Evolutionary conservation across 345 rosid species (phyloP), one percentile per base, ranked within the genome.

Genomic region (Euphorbia peplus): DNA sequence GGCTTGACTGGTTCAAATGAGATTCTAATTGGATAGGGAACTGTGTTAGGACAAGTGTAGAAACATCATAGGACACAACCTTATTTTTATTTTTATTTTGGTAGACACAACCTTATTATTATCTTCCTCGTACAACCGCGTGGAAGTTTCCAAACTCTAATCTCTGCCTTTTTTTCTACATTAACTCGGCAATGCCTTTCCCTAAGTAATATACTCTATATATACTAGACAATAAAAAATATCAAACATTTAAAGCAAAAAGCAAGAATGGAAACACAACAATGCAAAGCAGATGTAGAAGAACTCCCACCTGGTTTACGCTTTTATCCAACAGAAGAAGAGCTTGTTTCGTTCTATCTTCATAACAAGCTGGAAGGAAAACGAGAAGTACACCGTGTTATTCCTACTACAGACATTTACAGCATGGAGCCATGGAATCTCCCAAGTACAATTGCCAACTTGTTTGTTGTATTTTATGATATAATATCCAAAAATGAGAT

Each of bases 261-360:
- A 62, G 21, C 29, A 58, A 71, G 16, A 18, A 71, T 73, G 77
- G 91, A 62, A 30, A 84, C n/a, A n/a, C n/a, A 87, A 22, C 66
- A 5, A 1, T 44, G 15, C 50, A 10, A 28, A 62, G 21, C 19
- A 58, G 69, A 16, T 18, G 65, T 73, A 76, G 90, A 59, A 30
- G 86, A 87, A 26, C 66, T 67, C 12, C 46, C 68, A 1, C 75
- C 79, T 0, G 99, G 97, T 18, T 84, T 67, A 71, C 96, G 97
- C 29, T 95, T 95, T 80, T 95, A 76, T 75, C 99, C 99, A 4
- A 91, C 97, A 0, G 99, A 95, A 73, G 97, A 91, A 30, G 99
- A 95, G 81, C 84, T 95, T 0, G 69, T 91, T 65, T 68, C 85
- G 24, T 95, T 91, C 87, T 95, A 95, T 71, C 82, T 95, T 46